A percentile compares a stretch with the other conserved stretches of the same genome.
These are phyloP conservation scores for Amanita rubescens DNA, from an alignment of 768 basidiomycete genomes.

Conservation along the genomic window DNA sequence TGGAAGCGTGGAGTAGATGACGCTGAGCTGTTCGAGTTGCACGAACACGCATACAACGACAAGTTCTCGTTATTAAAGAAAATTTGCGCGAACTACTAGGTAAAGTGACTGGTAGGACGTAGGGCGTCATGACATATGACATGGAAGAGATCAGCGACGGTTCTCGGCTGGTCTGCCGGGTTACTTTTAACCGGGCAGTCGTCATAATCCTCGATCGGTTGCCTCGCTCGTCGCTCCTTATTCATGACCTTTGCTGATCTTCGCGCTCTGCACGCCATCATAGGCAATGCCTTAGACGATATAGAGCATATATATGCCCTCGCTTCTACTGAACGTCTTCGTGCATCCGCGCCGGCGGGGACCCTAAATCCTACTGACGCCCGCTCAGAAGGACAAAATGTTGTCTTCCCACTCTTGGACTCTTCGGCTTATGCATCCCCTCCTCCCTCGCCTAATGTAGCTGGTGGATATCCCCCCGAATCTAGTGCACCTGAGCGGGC, in stretches of 20 bases:
- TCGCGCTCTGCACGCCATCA: conserved; percentile 55
- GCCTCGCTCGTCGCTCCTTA: background rate
- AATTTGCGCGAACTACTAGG: background rate
- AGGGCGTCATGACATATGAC: conserved; percentile 12
- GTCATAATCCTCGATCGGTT: conserved; percentile 4
- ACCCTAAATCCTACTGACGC: too few species aligned
- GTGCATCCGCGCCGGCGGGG: conserved; percentile 8
- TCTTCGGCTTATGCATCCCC: conserved; percentile 23
- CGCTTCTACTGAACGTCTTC: conserved; percentile 12
- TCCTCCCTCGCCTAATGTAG: conserved; percentile 21
- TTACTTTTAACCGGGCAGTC: conserved; percentile 1
- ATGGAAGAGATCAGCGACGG: conserved; percentile 22
- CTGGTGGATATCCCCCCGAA: conserved; percentile 3
- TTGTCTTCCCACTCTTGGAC: conserved; percentile 1
- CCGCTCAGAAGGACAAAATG: background rate
- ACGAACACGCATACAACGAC: too few species aligned
- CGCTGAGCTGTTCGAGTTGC: too few species aligned
- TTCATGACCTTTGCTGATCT: conserved; percentile 57
- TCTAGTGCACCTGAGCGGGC: background rate
- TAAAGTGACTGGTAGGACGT: conserved; percentile 7
- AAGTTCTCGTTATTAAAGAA: background rate
- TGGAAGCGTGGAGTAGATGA: background rate
- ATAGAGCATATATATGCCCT: conserved; percentile 52
- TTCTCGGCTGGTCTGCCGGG: conserved; percentile 2
- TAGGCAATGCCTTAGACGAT: conserved; percentile 62